Evolutionary conservation across 2,329 filamentous ascomycete genomes (phyloP), one percentile per base, ranked within the genome.

Genomic region (Aspergillus hiratsukae): DNA sequence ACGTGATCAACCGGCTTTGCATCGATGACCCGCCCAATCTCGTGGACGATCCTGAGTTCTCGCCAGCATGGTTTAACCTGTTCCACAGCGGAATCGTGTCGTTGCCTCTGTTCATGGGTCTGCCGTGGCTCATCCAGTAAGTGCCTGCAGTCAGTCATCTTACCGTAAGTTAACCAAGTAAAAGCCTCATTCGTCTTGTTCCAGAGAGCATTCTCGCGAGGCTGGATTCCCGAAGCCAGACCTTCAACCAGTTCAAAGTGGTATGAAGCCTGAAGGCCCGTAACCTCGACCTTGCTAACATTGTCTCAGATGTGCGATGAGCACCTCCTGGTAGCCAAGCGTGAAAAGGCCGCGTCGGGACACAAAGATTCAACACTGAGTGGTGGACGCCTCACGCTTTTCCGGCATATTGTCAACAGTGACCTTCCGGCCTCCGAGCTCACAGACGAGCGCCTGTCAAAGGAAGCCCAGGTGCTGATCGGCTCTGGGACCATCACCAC

Each of bases 401-500:
- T 41, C 17, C 37, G 37, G n/a, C 37, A 41, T 41, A 4, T 41
- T 2, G 10, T 41, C 10, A 41, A 41, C 37, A 62, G 60, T 14
- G 60, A 62, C 28, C 51, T 62, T 35, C 60, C 61, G 3, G 45
- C 51, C 17, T 54, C 57, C 11, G 69, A 72, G 43, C 62, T 64
- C 48, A 48, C 59, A 10, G 57, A 56, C 2, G 49, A 54, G 5
- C 66, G 69, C 5, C 62, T 72, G n/a, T 55, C 61, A 50, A 61
- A 68, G n/a, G 70, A 72, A 59, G 67, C 67, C 9, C 58, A 61
- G 29, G 55, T 63, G 1, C 56, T 73, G 2, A 51, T 71, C 6
- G 65, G 59, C 21, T 66, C 66, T 19, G 70, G 67, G 10, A 61
- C 66, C 9, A 62, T 64, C 11, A 72, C 69, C 5, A 69, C 64